A percentile compares a stretch with the other conserved stretches of the same genome.
phyloP scores from a whole-genome alignment of 1,139 yeast genomes.

The Protomyces pachydermus region DNA sequence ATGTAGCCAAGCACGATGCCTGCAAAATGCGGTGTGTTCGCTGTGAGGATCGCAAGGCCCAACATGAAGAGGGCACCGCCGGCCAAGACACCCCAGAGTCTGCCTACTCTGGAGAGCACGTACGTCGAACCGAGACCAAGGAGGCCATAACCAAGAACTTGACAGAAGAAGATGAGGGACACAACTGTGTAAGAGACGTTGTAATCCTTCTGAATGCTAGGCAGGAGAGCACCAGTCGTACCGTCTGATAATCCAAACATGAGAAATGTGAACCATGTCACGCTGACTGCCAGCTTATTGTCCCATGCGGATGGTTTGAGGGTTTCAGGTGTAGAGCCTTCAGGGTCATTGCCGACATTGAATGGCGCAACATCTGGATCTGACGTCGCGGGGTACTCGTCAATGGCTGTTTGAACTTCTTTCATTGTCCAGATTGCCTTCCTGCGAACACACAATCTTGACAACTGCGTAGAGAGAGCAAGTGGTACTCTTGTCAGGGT shows the following conservation, averaged over 20 bases:
- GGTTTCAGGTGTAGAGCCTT: background rate
- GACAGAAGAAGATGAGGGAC: constrained; percentile 48
- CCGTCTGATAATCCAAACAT: constrained; percentile 44
- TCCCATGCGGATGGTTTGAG: constrained; percentile 13
- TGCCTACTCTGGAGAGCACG: constrained; percentile 32
- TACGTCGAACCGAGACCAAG: constrained; percentile 45
- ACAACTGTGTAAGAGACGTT: constrained; percentile 43
- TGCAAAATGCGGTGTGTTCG: constrained; percentile 43
- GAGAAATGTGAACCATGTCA: constrained; percentile 24
- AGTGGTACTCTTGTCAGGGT: too few relatives aligned
- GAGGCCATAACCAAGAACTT: constrained; percentile 47
- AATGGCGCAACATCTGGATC: too few relatives aligned
- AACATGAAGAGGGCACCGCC: constrained; percentile 43
- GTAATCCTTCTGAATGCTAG: constrained; percentile 43
- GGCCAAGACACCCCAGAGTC: constrained; percentile 37
- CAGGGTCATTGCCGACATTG: too few relatives aligned
- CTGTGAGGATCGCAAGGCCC: constrained; percentile 45
- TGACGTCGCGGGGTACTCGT: too few relatives aligned
- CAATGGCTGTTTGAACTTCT: too few relatives aligned
- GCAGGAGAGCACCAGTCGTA: constrained; percentile 49
- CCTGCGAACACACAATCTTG: too few relatives aligned
- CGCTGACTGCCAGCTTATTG: constrained; percentile 5
- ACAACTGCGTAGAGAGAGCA: too few relatives aligned
- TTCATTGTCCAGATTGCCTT: too few relatives aligned
- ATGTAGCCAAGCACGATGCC: constrained; percentile 51